Evolutionary conservation across 345 rosid species (phyloP), one percentile per base, ranked within the genome.

Genomic region (Aurinia saxatilis): DNA sequence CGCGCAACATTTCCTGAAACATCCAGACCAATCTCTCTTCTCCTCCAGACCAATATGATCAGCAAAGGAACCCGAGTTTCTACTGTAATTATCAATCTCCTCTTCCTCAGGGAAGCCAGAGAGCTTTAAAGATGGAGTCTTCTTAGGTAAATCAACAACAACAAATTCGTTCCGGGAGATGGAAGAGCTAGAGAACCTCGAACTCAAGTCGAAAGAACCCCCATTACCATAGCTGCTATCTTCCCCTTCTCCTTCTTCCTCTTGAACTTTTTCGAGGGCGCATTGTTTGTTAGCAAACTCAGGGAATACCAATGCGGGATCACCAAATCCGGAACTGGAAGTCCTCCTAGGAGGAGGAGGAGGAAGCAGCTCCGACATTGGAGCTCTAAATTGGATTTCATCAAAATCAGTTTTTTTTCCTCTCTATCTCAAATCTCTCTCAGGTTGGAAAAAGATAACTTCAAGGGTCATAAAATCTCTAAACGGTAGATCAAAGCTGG

Each of bases 331-430:
- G 3, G 38, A 60, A 53, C 67, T 56, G 3, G 38, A 60, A 53
- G 27, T 21, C 40, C 60, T 59, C 63, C 51, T 17, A 17, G 60
- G 53, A 21, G 68, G 34, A 52, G 46, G 63, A 49, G 49, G 71
- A 60, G 49, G 64, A 42, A 40, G 57, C 41, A 38, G 71, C 70
- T 65, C 75, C 70, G 71, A 64, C 75, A 71, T 71, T 71, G 70
- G 75, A 71, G 75, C 70, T 50, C 19, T 71, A 55, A 57, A 65
- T 71, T 65, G 54, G 61, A 29, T 41, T 71, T 57, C 70, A 64
- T 71, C 29, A 50, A 57, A 71, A 57, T 16, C 38, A 35, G 60
- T 23, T 48, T 70, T 50, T 53, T 41, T 14, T 47, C 54, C 61
- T 70, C 57, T 68, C 74, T 62, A 70, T 38, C 68, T n/a, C 42